Evolutionary conservation across 2,329 filamentous ascomycete species (phyloP).

Genomic region (Elsinoe australis): DNA sequence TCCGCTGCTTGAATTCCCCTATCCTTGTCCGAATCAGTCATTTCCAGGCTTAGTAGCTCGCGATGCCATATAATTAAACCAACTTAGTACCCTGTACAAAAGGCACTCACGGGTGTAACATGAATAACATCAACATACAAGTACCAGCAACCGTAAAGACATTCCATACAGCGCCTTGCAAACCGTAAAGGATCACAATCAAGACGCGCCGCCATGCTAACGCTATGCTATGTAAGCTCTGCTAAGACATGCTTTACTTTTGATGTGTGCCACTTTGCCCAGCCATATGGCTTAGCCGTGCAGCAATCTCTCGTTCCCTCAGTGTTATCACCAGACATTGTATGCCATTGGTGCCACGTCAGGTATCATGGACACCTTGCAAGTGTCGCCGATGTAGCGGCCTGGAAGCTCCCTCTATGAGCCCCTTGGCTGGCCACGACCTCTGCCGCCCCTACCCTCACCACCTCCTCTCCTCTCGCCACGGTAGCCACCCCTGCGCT

Average conservation of each 20-base stretch:
- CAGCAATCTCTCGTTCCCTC: background rate
- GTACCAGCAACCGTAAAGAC: background rate
- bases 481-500: constrained; percentile 37
- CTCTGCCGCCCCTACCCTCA: constrained; percentile 28
- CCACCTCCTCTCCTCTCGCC: constrained; percentile 38
- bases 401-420: constrained; percentile 10
- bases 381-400: background rate
- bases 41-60: no score
- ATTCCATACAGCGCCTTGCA: constrained; percentile 16
- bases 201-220: constrained; percentile 15
- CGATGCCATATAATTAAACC: no score
- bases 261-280: background rate
- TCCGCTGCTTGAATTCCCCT: no score
- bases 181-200: constrained; percentile 7
- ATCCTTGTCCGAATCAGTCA: no score
- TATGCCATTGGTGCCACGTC: background rate
- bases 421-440: constrained; percentile 25
- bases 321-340: background rate
- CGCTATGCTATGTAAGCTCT: constrained; percentile 16
- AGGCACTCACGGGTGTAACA: no score
- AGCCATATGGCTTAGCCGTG: background rate
- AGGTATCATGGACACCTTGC: no score
- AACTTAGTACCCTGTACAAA: no score
- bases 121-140: no score
- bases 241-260: constrained; percentile 15